Evolutionary conservation across 306 rosid species (phyloP), one percentile per base, ranked within the genome.

Genomic region (Dalbergia oliveri): DNA sequence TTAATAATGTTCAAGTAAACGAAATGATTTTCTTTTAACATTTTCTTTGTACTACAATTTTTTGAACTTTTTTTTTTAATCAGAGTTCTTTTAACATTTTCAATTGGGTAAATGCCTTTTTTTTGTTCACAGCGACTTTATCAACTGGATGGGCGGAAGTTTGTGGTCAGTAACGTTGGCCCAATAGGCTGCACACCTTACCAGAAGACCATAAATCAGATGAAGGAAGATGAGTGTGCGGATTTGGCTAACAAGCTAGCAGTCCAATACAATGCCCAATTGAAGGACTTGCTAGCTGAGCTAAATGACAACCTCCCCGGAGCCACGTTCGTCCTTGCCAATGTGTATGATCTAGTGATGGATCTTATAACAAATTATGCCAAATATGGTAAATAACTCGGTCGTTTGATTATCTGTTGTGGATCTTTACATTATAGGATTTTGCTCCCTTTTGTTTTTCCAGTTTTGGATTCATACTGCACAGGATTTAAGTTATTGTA

Each of bases 111-210:
- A 37, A 5, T 37, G 5, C 10, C 11, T 0, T 45, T 9, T 10
- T 37, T 37, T 37, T 37, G 5, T 37, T 4, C 7, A 37, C 87
- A 91, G 98, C 87, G 93, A 72, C 81, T 93, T 14, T 93, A 89
- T 78, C 66, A 73, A 65, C 50, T 93, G 82, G 97, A 91, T 87
- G 97, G 83, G 50, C 72, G 97, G 51, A 93, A 87, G 64, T 91
- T 93, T 79, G 90, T 93, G 33, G 69, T 93, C 23, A 88, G 85
- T 51, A 93, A 89, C 56, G 93, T 93, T 39, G 97, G 94, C 0
- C 97, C 97, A 14, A 77, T 93, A 61, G 98, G 98, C 0, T 93
- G 98, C 92, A 93, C 89, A 77, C 97, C 98, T 9, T 93, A 93
- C 78, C 97, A 91, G 34, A 91, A 74, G 88, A 88, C 91, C 11